Evolutionary conservation across 257 asterid genomes (phyloP).

Genomic region (Eucommia ulmoides): DNA sequence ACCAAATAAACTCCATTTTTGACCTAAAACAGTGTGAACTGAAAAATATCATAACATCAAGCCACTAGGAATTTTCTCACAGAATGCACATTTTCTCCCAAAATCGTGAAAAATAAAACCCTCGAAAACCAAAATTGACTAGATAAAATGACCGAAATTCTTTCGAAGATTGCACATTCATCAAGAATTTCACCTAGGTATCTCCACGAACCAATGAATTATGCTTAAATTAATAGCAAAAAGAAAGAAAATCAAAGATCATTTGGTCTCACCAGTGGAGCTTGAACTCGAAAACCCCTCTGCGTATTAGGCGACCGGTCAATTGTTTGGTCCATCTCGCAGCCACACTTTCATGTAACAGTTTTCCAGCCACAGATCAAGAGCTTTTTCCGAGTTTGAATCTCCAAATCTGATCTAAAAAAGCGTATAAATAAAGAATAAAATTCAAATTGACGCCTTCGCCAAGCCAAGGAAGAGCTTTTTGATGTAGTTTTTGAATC

Average conservation of each 20-base stretch:
- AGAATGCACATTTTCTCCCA: slow-evolving; percentile 9
- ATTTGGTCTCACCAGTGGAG: slow-evolving; percentile 66
- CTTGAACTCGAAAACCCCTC: slow-evolving; percentile 77
- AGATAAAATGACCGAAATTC: neutral
- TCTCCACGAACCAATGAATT: slow-evolving; percentile 6
- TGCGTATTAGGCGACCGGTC: slow-evolving; percentile 69
- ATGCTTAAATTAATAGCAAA: slow-evolving; percentile 2
- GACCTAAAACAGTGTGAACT: no score
- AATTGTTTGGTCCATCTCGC: slow-evolving; percentile 50
- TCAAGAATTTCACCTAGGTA: slow-evolving; percentile 8
- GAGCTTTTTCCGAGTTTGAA: no score
- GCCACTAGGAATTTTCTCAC: slow-evolving; percentile 2
- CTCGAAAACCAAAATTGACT: neutral
- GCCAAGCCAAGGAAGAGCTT: no score
- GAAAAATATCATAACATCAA: no score
- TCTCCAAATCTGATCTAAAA: slow-evolving; percentile 33
- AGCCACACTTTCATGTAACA: no score
- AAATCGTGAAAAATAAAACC: slow-evolving; percentile 1
- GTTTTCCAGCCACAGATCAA: no score
- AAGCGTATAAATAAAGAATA: slow-evolving; percentile 10
- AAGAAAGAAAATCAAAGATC: slow-evolving; percentile 11
- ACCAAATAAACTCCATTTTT: no score
- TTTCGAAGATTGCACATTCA: slow-evolving; percentile 6
- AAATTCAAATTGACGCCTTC: no score
- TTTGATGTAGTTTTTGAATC: slow-evolving; percentile 11